Conservation (phyloP, 1,284 basidiomycete genomes). For the Irpex sp. region DNA sequence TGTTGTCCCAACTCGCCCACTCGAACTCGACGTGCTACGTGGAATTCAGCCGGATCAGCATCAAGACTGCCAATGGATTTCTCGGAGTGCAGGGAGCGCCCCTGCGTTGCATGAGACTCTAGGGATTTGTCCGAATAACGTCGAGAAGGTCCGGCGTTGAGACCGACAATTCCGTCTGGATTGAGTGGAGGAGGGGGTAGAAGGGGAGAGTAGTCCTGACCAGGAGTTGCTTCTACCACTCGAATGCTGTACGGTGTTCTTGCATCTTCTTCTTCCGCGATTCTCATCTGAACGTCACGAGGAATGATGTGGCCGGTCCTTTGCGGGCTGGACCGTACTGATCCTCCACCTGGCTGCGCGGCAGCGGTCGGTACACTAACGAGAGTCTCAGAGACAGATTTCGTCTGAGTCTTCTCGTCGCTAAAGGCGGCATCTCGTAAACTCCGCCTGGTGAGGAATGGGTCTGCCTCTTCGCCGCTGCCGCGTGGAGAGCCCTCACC, state of each 20-base stretch:
- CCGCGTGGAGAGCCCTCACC: slow-evolving; percentile 62
- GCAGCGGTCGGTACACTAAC: slow-evolving; percentile 26
- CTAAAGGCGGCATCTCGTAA: slow-evolving; percentile 17
- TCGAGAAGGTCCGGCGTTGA: slow-evolving; percentile 25
- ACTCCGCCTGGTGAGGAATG: slow-evolving; percentile 44
- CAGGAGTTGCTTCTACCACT: slow-evolving; percentile 23
- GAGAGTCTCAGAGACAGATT: slow-evolving; percentile 25
- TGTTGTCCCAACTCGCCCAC: slow-evolving; percentile 39
- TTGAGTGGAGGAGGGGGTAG: slow-evolving; percentile 37
- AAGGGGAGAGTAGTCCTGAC: slow-evolving; percentile 31
- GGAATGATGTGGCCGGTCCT: slow-evolving; percentile 27
- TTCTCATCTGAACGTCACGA: slow-evolving; percentile 26
- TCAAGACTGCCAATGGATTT: slow-evolving; percentile 24
- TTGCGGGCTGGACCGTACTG: slow-evolving; percentile 15
- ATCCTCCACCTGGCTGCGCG: slow-evolving; percentile 15
- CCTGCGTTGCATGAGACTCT: slow-evolving; percentile 13
- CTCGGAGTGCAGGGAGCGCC: slow-evolving; percentile 23
- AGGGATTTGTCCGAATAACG: slow-evolving; percentile 25
- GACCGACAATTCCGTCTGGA: slow-evolving; percentile 34
- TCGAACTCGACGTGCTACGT: slow-evolving; percentile 57
- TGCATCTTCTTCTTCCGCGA: slow-evolving; percentile 19
- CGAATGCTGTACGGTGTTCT: slow-evolving; percentile 20
- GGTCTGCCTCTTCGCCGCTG: slow-evolving; percentile 63
- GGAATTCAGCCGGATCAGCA: slow-evolving; percentile 37
- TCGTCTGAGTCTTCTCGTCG: slow-evolving; percentile 25